phyloP scores from a whole-genome alignment of 495 filamentous ascomycete species.

The Penicillium ochrochloron region DNA sequence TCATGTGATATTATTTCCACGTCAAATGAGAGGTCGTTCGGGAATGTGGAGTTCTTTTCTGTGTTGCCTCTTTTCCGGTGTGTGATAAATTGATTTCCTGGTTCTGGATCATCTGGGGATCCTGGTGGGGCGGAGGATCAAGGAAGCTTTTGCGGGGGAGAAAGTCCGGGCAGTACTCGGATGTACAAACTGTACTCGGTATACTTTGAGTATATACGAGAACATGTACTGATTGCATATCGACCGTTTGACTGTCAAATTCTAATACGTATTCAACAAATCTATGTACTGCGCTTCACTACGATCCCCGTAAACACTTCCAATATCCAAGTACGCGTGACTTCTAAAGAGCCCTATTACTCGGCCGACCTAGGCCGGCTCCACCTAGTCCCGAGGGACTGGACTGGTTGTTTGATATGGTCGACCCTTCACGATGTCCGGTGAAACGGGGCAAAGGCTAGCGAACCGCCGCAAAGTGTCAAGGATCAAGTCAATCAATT shows the following conservation, averaged over 20 bases:
- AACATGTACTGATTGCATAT: not conserved
- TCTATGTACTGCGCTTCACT: not conserved
- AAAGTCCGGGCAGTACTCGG: not conserved
- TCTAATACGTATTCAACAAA: not conserved
- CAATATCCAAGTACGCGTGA: not conserved
- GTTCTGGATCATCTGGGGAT: slow-evolving; percentile 17
- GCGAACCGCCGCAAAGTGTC: not conserved
- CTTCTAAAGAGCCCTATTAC: not conserved
- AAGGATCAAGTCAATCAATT: slow-evolving; percentile 4
- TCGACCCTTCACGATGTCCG: not conserved
- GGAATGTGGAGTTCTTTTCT: slow-evolving; percentile 19
- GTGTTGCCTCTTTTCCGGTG: slow-evolving; percentile 11
- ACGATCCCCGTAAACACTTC: not conserved
- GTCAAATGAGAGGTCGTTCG: slow-evolving; percentile 12
- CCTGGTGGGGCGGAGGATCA: not conserved
- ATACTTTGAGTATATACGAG: not conserved
- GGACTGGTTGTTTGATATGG: not conserved
- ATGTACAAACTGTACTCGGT: not conserved
- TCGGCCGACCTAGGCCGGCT: not conserved
- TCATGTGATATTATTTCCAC: slow-evolving; percentile 33
- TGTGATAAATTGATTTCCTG: not conserved
- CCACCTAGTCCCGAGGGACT: not conserved
- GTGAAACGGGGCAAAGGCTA: slow-evolving; percentile 3
- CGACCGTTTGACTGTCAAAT: not conserved
- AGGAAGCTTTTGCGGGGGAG: slow-evolving; percentile 17